A percentile compares a stretch with the other conserved stretches of the same genome.
These are phyloP conservation scores for Nemania sp. DNA, from an alignment of 2,329 filamentous ascomycete genomes.

Conservation along the genomic window DNA sequence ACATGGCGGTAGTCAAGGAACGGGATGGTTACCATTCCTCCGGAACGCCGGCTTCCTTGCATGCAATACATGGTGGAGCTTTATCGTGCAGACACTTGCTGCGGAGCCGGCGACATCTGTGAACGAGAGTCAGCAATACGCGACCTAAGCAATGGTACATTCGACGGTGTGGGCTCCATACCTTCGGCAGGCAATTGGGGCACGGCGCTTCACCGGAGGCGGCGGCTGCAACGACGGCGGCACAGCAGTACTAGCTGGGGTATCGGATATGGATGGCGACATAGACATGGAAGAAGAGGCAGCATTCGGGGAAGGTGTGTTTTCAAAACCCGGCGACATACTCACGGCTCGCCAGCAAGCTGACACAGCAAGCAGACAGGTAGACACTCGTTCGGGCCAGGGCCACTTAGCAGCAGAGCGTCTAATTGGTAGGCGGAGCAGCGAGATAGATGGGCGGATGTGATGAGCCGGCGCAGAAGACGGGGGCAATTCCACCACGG, in stretches of 20 bases:
- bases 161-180: conserved; percentile 36
- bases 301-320: conserved; percentile 15
- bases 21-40: conserved; percentile 51
- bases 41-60: conserved; percentile 53
- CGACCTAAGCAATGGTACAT: conserved; percentile 17
- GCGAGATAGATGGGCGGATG: background rate
- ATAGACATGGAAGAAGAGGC: conserved; percentile 30
- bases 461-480: conserved; percentile 5
- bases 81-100: conserved; percentile 59
- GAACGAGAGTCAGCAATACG: conserved; percentile 9
- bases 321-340: conserved; percentile 25
- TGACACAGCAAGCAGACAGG: conserved; percentile 7
- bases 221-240: conserved; percentile 23
- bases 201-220: conserved; percentile 50
- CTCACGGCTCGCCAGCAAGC: conserved; percentile 25
- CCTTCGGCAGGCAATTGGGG: conserved; percentile 58
- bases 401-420: conserved; percentile 7
- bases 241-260: conserved; percentile 14
- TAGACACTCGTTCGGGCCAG: conserved; percentile 7
- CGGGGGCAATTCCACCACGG: conserved; percentile 16
- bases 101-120: conserved; percentile 58
- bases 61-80: conserved; percentile 55
- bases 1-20: background rate
- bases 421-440: conserved; percentile 4
- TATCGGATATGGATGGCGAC: conserved; percentile 28